Evolutionary conservation across 495 filamentous ascomycete genomes (phyloP), one percentile per base, ranked within the genome.

Genomic region (Penicillium egyptiacum): DNA sequence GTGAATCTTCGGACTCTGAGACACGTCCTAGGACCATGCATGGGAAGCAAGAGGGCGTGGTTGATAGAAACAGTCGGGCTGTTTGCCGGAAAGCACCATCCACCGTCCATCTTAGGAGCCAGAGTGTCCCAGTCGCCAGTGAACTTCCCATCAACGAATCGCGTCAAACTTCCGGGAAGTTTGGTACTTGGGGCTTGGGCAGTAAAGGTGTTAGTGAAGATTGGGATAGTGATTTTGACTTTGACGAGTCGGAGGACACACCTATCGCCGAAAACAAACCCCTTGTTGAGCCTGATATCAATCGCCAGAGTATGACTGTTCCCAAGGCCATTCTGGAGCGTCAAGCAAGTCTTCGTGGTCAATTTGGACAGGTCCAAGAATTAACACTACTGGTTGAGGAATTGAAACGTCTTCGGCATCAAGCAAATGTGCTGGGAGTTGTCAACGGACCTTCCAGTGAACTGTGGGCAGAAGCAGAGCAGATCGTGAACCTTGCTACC

Each of bases 61-160:
- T 90, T 58, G 67, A 79, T 48, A 80, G 90, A 68, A 90, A 88
- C 45, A 91, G 90, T 60, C 86, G 90, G 50, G 74, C 86, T 25
- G 75, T 83, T 26, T 89, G 83, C 59, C 88, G 93, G 43, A 88
- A 91, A 60, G 85, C 83, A 16, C 88, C 91, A 31, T 89, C 79
- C 59, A 83, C 86, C 2, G 75, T 90, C 22, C 94, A 98, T 68
- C 79, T 96, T 44, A 86, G 94, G 46, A 97, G 94, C 65, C 92
- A 96, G 65, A 98, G 94, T 70, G 92, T 98, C n/a, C 94, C 94
- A 0, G 83, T 94, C 16, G 85, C 89, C 3, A 84, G 85, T 39
- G 91, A 94, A 17, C 57, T 72, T 56, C 72, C 75, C 5, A 71
- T 62, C 28, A 78, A 76, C 61, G 84, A 86, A 14, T 81, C 73